phyloP scores from a whole-genome alignment of 306 rosid genomes.

The Vachellia pachyceras region DNA sequence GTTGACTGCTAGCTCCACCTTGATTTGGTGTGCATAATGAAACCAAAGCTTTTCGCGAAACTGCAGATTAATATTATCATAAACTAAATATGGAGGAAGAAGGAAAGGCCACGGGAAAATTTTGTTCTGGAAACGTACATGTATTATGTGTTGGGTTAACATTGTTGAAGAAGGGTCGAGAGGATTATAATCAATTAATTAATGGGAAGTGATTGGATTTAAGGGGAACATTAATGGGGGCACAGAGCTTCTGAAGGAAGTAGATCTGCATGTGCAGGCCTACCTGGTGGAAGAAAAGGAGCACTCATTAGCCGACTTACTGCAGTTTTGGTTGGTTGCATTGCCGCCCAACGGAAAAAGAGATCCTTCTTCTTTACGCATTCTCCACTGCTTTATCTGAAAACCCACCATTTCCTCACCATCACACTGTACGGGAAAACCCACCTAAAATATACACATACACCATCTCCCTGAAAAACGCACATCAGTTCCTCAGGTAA shows the following conservation, averaged over 20 bases:
- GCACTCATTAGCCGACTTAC: conserved; percentile 8
- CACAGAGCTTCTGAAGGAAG: conserved; percentile 18
- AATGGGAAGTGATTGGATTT: not conserved
- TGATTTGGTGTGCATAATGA: not conserved
- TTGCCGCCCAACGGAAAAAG: conserved; percentile 19
- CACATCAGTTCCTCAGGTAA: not conserved
- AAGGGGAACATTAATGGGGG: not conserved
- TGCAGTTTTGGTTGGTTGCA: conserved; percentile 7
- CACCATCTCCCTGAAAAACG: not conserved
- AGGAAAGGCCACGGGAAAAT: conserved; percentile 10
- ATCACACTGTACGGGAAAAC: conserved; percentile 10
- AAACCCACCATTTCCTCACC: not conserved
- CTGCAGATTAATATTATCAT: not conserved
- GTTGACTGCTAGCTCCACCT: not conserved
- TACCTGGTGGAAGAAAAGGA: conserved; percentile 28
- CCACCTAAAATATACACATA: not conserved
- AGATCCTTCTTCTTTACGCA: conserved; percentile 19
- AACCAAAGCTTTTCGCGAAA: not conserved
- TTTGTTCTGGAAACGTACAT: not conserved
- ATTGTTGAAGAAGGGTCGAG: not conserved
- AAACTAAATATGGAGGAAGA: not conserved
- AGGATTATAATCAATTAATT: not conserved
- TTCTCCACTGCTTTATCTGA: conserved; percentile 20
- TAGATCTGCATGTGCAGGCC: conserved; percentile 20
- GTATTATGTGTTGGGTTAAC: conserved; percentile 3